phyloP scores from a whole-genome alignment of 1,139 yeast genomes.

The Lodderomyces orthopsilosis region DNA sequence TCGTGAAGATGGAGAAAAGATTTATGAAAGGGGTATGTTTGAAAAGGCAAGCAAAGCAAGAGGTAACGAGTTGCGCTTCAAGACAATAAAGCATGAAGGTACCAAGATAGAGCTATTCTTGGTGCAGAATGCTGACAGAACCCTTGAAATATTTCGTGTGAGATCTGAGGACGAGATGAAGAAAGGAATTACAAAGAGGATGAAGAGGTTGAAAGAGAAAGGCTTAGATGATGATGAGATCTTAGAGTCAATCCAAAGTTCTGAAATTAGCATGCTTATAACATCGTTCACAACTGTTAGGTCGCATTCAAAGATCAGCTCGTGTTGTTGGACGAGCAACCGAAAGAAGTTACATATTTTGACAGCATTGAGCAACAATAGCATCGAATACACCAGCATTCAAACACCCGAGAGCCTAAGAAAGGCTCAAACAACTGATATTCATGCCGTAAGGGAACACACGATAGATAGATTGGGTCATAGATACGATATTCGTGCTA shows the following conservation, averaged over 20 bases:
- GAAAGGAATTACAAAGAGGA: constrained; percentile 76
- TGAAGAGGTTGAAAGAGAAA: constrained; percentile 73
- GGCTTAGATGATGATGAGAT: constrained; percentile 64
- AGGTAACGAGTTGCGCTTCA: constrained; percentile 61
- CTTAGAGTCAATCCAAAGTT: constrained; percentile 46
- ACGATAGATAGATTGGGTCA: constrained; percentile 80
- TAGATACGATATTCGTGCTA: constrained; percentile 81
- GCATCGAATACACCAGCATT: constrained; percentile 66
- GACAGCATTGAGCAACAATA: constrained; percentile 66
- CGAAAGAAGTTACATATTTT: constrained; percentile 52
- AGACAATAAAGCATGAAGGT: constrained; percentile 21
- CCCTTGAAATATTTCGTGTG: constrained; percentile 77
- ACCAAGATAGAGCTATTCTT: constrained; percentile 48
- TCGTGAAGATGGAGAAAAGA: constrained; percentile 49
- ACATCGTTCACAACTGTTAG: constrained; percentile 65
- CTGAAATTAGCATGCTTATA: constrained; percentile 57
- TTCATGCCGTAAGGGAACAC: constrained; percentile 37
- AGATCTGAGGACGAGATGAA: constrained; percentile 76
- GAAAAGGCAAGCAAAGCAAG: constrained; percentile 80
- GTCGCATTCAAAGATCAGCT: constrained; percentile 53
- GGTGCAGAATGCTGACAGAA: constrained; percentile 75
- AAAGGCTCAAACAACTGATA: constrained; percentile 43
- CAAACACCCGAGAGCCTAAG: constrained; percentile 44
- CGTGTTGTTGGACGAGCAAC: constrained; percentile 53
- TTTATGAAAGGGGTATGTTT: constrained; percentile 62